Evolutionary conservation across 2,329 filamentous ascomycete genomes (phyloP).

Genomic region (Penicillium sp.): DNA sequence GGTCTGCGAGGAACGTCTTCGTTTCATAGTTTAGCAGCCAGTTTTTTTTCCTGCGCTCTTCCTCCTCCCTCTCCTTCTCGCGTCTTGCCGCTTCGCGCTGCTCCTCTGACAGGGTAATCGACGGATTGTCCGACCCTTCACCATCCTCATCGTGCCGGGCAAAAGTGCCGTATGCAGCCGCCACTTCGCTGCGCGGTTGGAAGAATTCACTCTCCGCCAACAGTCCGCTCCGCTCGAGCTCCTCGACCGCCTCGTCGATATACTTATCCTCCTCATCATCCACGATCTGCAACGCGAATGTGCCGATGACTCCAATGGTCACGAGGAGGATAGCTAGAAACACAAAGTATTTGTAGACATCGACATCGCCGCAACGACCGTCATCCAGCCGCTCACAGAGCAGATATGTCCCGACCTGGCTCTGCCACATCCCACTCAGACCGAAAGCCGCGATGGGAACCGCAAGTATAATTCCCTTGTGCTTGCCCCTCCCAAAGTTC

Average conservation of each 20-base stretch:
- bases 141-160: slow-evolving; percentile 43
- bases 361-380: slow-evolving; percentile 60
- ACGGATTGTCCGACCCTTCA: slow-evolving; percentile 46
- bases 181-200: slow-evolving; percentile 53
- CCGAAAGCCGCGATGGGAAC: slow-evolving; percentile 92
- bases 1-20: slow-evolving; percentile 78
- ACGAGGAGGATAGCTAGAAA: slow-evolving; percentile 78
- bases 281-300: slow-evolving; percentile 75
- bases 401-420: slow-evolving; percentile 79
- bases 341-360: slow-evolving; percentile 85
- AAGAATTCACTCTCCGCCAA: slow-evolving; percentile 75
- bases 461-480: slow-evolving; percentile 86
- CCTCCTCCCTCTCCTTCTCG: slow-evolving; percentile 54
- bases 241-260: slow-evolving; percentile 87
- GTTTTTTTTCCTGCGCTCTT: slow-evolving; percentile 75
- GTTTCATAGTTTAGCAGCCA: slow-evolving; percentile 94
- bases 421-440: slow-evolving; percentile 93
- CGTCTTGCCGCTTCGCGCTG: slow-evolving; percentile 28
- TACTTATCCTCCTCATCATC: slow-evolving; percentile 77
- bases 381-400: slow-evolving; percentile 75
- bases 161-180: slow-evolving; percentile 52
- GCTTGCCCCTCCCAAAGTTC: slow-evolving; percentile 90
- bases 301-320: slow-evolving; percentile 72
- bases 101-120: slow-evolving; percentile 35
- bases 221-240: slow-evolving; percentile 86